Evolutionary conservation across 768 basidiomycete genomes (phyloP).

Genomic region (Termitomyces sp.): DNA sequence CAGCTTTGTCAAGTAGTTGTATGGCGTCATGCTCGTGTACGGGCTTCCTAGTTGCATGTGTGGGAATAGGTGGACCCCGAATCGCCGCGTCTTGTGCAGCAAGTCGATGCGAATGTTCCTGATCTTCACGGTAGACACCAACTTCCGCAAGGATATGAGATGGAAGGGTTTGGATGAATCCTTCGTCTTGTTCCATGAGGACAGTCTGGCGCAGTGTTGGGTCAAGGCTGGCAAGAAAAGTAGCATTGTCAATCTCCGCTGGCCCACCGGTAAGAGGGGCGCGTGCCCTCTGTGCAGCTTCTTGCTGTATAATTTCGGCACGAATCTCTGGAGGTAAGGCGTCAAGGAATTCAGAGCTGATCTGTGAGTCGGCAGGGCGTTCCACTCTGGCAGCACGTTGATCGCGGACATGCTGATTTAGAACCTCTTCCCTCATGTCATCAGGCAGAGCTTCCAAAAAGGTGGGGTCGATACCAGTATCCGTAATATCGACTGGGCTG

Average conservation of each 20-base stretch:
- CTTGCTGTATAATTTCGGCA: slow-evolving; percentile 95
- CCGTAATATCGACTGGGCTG: slow-evolving; percentile 92
- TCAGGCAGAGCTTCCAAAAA: slow-evolving; percentile 98
- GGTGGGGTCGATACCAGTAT: slow-evolving; percentile 96
- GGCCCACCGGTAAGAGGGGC: slow-evolving; percentile 49
- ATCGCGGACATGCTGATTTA: slow-evolving; percentile 96
- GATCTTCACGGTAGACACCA: slow-evolving; percentile 63
- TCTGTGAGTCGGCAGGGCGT: slow-evolving; percentile 78
- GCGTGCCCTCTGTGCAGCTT: slow-evolving; percentile 80
- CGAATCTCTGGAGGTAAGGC: slow-evolving; percentile 95
- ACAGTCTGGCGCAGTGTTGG: slow-evolving; percentile 89
- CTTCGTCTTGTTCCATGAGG: slow-evolving; percentile 84
- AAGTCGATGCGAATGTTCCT: slow-evolving; percentile 32
- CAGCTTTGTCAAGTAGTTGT: slow-evolving; percentile 86
- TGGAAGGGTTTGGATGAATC: slow-evolving; percentile 77
- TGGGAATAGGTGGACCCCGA: slow-evolving; percentile 26
- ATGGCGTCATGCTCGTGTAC: slow-evolving; percentile 79
- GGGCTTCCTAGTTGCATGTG: slow-evolving; percentile 45
- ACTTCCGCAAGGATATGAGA: slow-evolving; percentile 87
- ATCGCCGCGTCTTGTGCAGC: slow-evolving; percentile 28
- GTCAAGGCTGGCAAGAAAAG: slow-evolving; percentile 90
- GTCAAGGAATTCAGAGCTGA: slow-evolving; percentile 93
- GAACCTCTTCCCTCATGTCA: slow-evolving; percentile 97
- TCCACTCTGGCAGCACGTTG: slow-evolving; percentile 77
- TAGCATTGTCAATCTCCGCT: slow-evolving; percentile 83